Percentiles rank a stretch among this genome's conserved stretches.
Evolutionary conservation across 108 stramenopile species (phyloP).

Genomic region (Fragilariopsis cylindrus): DNA sequence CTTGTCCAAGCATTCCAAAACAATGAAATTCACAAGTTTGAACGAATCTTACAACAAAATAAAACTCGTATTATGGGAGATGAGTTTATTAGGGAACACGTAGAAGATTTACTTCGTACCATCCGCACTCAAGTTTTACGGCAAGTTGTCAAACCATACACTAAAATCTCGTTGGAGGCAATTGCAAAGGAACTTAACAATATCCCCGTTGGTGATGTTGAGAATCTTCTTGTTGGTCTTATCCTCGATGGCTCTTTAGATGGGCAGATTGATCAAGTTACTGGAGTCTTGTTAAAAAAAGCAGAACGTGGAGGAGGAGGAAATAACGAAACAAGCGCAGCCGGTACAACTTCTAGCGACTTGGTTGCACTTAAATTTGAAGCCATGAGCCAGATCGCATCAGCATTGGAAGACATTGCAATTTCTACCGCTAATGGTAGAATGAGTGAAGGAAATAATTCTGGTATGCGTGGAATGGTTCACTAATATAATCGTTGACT

Average conservation of each 20-base stretch:
- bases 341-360: background rate
- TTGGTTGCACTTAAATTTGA: constrained; percentile 25
- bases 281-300: constrained; percentile 52
- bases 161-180: constrained; percentile 74
- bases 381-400: constrained; percentile 29
- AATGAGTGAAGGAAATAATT: constrained; percentile 16
- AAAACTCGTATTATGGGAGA: constrained; percentile 89
- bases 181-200: constrained; percentile 85
- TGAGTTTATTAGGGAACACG: constrained; percentile 87
- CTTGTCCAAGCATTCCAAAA: constrained; percentile 87
- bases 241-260: constrained; percentile 87
- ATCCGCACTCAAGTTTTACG: constrained; percentile 91
- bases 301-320: constrained; percentile 17
- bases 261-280: constrained; percentile 79
- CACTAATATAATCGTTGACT: constrained; percentile 12
- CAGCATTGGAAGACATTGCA: constrained; percentile 24
- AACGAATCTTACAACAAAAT: constrained; percentile 77
- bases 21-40: constrained; percentile 76
- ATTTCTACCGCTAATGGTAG: constrained; percentile 24
- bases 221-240: constrained; percentile 79
- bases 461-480: constrained; percentile 25
- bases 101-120: constrained; percentile 86
- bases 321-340: background rate
- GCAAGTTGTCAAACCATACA: constrained; percentile 84
- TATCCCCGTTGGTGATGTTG: constrained; percentile 84